Percentiles rank a stretch among this genome's conserved stretches.
phyloP scores from a whole-genome alignment of 148 eudicot genomes.

The Selenicereus undatus region DNA sequence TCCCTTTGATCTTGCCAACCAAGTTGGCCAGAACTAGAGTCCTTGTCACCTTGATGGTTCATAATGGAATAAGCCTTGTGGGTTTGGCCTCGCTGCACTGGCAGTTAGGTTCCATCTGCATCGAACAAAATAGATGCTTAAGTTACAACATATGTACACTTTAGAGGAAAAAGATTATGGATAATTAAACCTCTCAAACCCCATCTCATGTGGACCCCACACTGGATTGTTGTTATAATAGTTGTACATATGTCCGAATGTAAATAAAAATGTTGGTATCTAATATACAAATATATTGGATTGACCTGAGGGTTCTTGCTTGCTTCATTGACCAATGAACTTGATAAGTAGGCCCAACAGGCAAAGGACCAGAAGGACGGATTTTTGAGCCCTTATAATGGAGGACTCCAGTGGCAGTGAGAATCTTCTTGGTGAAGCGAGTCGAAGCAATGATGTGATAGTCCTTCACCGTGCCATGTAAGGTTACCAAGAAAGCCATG shows the following conservation, averaged over 20 bases:
- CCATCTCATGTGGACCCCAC: no score
- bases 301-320: conserved; percentile 76
- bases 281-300: background rate
- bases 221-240: no score
- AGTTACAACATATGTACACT: background rate
- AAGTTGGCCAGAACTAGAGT: conserved; percentile 55
- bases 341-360: conserved; percentile 66
- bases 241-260: no score
- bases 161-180: no score
- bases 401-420: conserved; percentile 48
- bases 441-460: conserved; percentile 68
- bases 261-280: background rate
- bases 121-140: conserved; percentile 1
- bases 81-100: conserved; percentile 85
- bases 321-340: conserved; percentile 88
- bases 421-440: conserved; percentile 51
- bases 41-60: conserved; percentile 47
- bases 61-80: conserved; percentile 76
- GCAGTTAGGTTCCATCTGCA: conserved; percentile 79
- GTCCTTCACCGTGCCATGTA: conserved; percentile 42
- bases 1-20: conserved; percentile 39
- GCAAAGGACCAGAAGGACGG: conserved; percentile 43
- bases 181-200: no score
- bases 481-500: conserved; percentile 55
- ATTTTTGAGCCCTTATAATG: conserved; percentile 47